Evolutionary conservation across 352 stramenopile species (phyloP), one percentile per base, ranked within the genome.

Genomic region (Saprolegnia diclina): DNA sequence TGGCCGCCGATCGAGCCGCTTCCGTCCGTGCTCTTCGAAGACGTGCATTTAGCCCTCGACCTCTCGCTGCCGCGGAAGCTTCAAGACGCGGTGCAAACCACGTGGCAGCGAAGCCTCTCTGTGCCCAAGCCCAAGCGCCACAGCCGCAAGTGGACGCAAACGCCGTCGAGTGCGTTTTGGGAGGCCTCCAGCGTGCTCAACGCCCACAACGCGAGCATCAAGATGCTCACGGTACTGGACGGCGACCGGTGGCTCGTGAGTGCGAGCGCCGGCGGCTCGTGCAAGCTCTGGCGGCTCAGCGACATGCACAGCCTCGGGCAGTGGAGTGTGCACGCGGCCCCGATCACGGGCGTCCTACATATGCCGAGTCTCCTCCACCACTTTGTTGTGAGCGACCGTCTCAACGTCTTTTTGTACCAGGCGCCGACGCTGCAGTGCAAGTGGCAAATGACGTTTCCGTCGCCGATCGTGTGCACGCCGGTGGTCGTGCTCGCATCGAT

Each of bases 381-480:
- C 45, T 21, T 65, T 22, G 29, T 69, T 4, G 5, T 69, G 9
- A 61, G 63, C 22, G 63, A 69, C 42, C 14, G 42, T 5, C 48
- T 54, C 29, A 61, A 52, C 10, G 63, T 69, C 4, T 69, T 54
- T 29, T 16, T 69, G 1, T 45, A 61, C 63, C 19, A 69, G 29
- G 53, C 32, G 11, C 14, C 21, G n/a, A 56, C 63, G 6, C 26
- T 45, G 14, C 19, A 42, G 18, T 61, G 26, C 44, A 69, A 26
- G 18, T 69, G 63, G 63, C 44, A 69, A 11, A 19, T 24, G 19
- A 21, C 24, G 0, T 42, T 59, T 14, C 52, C 52, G 13, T 16
- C n/a, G 35, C 11, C 52, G 11, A 59, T 59, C 19, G 13, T 24
- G 52, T 59, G 52, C 19, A 4, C 11, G 11, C 52, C 57, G 0